Evolutionary conservation across 2,329 filamentous ascomycete species (phyloP).

Genomic region (Mycosphaerelloides madeirae): DNA sequence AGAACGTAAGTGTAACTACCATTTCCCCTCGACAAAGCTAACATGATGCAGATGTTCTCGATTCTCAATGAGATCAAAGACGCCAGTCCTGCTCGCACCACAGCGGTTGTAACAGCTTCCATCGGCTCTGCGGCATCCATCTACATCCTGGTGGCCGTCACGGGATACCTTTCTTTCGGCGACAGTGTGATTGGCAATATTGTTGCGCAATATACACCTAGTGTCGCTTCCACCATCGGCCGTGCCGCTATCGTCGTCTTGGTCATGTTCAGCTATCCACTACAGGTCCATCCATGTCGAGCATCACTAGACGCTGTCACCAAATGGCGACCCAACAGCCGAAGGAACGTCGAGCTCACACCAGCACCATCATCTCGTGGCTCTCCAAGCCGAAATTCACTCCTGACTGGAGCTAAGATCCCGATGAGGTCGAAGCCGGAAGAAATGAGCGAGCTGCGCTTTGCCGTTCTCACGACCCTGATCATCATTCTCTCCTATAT

Average conservation of each 20-base stretch:
- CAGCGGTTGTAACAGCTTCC: slow-evolving; percentile 72
- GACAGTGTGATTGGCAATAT: slow-evolving; percentile 89
- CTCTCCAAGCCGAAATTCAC: slow-evolving; percentile 27
- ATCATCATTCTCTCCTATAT: slow-evolving; percentile 83
- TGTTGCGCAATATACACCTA: slow-evolving; percentile 79
- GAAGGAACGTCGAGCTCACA: slow-evolving; percentile 22
- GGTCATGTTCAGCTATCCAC: slow-evolving; percentile 91
- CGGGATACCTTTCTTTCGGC: slow-evolving; percentile 92
- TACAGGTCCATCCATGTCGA: slow-evolving; percentile 92
- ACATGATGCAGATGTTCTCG: slow-evolving; percentile 76
- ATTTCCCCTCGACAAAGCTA: background rate
- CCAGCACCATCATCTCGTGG: slow-evolving; percentile 23
- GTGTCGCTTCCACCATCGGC: slow-evolving; percentile 80
- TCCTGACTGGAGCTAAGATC: slow-evolving; percentile 22
- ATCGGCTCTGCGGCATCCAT: slow-evolving; percentile 84
- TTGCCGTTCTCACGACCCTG: slow-evolving; percentile 79
- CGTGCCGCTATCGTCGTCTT: slow-evolving; percentile 93
- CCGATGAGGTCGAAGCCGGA: slow-evolving; percentile 32
- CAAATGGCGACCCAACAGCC: slow-evolving; percentile 68
- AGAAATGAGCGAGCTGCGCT: slow-evolving; percentile 78
- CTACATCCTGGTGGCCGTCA: slow-evolving; percentile 88
- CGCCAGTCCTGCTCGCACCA: slow-evolving; percentile 72
- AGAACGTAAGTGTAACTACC: slow-evolving; percentile 62
- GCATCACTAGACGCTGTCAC: slow-evolving; percentile 93
- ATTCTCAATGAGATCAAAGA: slow-evolving; percentile 92